These are phyloP conservation scores for Globisporangium megalacanthum DNA, from an alignment of 352 stramenopile species.

Conservation along the genomic window DNA sequence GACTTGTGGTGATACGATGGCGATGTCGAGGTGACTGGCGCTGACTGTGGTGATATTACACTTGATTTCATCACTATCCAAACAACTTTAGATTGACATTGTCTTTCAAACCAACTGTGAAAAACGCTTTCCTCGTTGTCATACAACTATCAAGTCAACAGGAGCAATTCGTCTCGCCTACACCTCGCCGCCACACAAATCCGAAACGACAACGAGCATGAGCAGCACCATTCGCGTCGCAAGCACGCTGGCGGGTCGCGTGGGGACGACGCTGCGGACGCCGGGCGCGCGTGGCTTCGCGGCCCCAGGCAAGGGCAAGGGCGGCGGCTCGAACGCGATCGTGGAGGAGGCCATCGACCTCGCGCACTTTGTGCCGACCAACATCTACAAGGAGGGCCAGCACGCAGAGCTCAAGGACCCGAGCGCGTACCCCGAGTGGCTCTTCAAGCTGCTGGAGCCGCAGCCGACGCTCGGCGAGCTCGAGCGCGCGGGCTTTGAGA, in stretches of 20 bases:
- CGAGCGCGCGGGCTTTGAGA: slow-evolving; percentile 77
- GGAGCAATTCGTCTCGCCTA: no score
- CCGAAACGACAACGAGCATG: background rate
- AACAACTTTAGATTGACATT: no score
- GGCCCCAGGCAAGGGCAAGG: slow-evolving; percentile 57
- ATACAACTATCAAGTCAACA: no score
- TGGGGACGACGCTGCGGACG: slow-evolving; percentile 19
- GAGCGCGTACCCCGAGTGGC: slow-evolving; percentile 78
- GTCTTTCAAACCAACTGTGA: no score
- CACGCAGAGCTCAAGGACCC: slow-evolving; percentile 80
- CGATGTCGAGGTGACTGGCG: no score
- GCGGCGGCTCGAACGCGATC: slow-evolving; percentile 37
- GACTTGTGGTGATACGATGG: no score
- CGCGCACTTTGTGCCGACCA: slow-evolving; percentile 66
- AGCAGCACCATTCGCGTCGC: slow-evolving; percentile 2
- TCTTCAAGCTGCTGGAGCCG: slow-evolving; percentile 73
- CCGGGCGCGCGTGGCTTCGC: slow-evolving; percentile 48
- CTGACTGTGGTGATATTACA: no score
- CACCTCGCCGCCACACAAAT: no score
- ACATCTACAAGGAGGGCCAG: slow-evolving; percentile 81
- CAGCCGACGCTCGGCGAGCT: slow-evolving; percentile 73
- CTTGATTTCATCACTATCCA: no score
- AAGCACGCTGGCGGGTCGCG: slow-evolving; percentile 37
- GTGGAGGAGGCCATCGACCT: slow-evolving; percentile 77
- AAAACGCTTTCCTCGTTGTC: no score